Evolutionary conservation across 306 rosid genomes (phyloP), one percentile per base, ranked within the genome.

Genomic region (Heteromeles arbutifolia): DNA sequence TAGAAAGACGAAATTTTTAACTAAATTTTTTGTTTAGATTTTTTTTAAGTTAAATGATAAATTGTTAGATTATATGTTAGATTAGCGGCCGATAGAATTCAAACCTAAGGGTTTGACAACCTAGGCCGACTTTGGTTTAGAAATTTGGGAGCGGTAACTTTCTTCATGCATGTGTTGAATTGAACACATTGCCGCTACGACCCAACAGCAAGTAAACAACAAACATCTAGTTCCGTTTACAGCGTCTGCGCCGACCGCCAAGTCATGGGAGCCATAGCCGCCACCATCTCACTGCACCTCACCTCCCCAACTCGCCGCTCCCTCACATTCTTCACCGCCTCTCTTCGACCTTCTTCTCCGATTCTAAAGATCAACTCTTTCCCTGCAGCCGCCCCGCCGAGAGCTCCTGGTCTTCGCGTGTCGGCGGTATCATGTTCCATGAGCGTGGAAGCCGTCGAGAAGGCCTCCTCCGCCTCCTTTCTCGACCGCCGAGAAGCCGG

Each of bases 391-490:
- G 53, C 24, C 82, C 1, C 75, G 6, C 54, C 70, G 13, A 71
- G 77, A 59, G 82, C 69, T 86, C 79, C 85, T 45, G 67, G 68
- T 24, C 64, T 74, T 28, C 82, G 84, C 77, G 72, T 83, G 43
- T 59, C 74, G 2, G 85, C 89, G 14, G 85, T 25, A 9, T 61
- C 87, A 19, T 56, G 78, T 34, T 84, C 96, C 66, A 87, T 89
- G 88, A 88, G 84, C 86, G 67, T 84, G n/a, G 82, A 82, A 76
- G 83, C 91, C n/a, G 82, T 92, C 17, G 84, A 86, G 75, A 79
- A 83, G 68, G 67, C 75, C 52, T 79, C 90, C 21, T 37, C 87
- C 29, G 29, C 77, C 7, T 85, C 95, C 2, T 90, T 88, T 75
- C 85, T 94, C 1, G 87, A 92, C 59, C 84, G 76, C 9, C 72